Conservation (phyloP, 208 protist species). For the Zelonia costaricensis region DNA sequence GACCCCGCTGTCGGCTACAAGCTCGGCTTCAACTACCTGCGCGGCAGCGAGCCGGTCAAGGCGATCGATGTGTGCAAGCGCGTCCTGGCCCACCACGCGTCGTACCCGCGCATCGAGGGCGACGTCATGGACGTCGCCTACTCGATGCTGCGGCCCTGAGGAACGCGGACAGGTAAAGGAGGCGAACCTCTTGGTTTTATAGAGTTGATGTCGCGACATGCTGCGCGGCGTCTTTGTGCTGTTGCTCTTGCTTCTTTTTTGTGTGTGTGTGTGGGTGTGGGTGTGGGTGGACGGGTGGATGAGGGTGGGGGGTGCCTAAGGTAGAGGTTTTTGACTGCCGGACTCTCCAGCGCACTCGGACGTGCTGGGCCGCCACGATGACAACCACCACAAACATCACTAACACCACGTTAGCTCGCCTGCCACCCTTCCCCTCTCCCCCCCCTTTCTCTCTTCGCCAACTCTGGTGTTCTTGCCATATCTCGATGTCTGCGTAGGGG, state of each 20-base stretch:
- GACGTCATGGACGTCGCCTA: conserved; percentile 94
- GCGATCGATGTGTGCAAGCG: conserved; percentile 95
- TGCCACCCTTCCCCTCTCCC: too few relatives aligned
- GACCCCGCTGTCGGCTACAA: conserved; percentile 94
- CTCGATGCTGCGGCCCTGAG: conserved; percentile 74
- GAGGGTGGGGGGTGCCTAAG: too few relatives aligned
- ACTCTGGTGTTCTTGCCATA: too few relatives aligned
- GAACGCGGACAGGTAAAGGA: background rate
- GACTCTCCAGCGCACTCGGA: too few relatives aligned
- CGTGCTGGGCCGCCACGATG: too few relatives aligned
- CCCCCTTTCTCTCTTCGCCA: too few relatives aligned
- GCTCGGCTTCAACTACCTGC: conserved; percentile 96
- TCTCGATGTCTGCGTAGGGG: too few relatives aligned
- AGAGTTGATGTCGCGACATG: background rate
- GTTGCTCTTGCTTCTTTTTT: background rate
- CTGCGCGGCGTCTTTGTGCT: background rate
- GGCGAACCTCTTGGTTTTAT: conserved; percentile 1
- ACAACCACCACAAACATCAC: too few relatives aligned
- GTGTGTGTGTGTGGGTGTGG: too few relatives aligned
- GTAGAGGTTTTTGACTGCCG: too few relatives aligned
- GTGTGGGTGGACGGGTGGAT: too few relatives aligned
- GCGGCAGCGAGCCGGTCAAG: conserved; percentile 89
- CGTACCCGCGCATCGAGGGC: conserved; percentile 93
- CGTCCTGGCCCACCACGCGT: conserved; percentile 85
- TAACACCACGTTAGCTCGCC: too few relatives aligned